These are phyloP conservation scores for Auriscalpium microsporum DNA, from an alignment of 768 basidiomycete genomes.

Conservation along the genomic window DNA sequence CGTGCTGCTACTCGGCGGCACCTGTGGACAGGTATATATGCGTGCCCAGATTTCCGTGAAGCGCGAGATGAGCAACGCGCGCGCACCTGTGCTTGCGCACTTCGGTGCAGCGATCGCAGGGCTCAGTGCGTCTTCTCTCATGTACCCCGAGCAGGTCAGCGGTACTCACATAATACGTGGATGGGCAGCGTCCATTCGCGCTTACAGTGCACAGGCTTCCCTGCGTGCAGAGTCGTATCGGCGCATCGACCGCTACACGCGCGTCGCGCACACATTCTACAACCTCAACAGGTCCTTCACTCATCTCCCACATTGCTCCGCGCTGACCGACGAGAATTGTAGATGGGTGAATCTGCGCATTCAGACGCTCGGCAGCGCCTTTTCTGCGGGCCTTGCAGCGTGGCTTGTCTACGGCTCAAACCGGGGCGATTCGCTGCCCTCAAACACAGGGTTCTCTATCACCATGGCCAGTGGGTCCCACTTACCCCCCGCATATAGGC, in stretches of 20 bases:
- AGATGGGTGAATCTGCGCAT: slow-evolving; percentile 46
- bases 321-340: not conserved
- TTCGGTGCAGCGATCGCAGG: slow-evolving; percentile 47
- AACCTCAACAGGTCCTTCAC: slow-evolving; percentile 35
- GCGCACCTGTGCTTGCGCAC: slow-evolving; percentile 40
- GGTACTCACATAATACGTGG: not conserved
- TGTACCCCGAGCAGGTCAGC: not conserved
- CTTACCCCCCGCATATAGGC: not conserved
- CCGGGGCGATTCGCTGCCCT: slow-evolving; percentile 25
- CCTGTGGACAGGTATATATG: slow-evolving; percentile 43
- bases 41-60: slow-evolving; percentile 48
- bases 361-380: slow-evolving; percentile 45
- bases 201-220: slow-evolving; percentile 42
- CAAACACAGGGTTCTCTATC: slow-evolving; percentile 31
- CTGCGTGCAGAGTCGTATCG: slow-evolving; percentile 34
- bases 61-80: slow-evolving; percentile 46
- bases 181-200: slow-evolving; percentile 37
- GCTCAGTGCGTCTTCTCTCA: slow-evolving; percentile 23
- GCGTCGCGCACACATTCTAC: slow-evolving; percentile 35
- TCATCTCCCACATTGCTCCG: not conserved
- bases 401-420: slow-evolving; percentile 42
- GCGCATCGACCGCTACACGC: slow-evolving; percentile 41
- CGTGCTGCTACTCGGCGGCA: slow-evolving; percentile 31
- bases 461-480: slow-evolving; percentile 30
- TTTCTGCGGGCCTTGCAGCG: slow-evolving; percentile 40